phyloP scores from a whole-genome alignment of 768 basidiomycete genomes.

The Lentinula boryana region DNA sequence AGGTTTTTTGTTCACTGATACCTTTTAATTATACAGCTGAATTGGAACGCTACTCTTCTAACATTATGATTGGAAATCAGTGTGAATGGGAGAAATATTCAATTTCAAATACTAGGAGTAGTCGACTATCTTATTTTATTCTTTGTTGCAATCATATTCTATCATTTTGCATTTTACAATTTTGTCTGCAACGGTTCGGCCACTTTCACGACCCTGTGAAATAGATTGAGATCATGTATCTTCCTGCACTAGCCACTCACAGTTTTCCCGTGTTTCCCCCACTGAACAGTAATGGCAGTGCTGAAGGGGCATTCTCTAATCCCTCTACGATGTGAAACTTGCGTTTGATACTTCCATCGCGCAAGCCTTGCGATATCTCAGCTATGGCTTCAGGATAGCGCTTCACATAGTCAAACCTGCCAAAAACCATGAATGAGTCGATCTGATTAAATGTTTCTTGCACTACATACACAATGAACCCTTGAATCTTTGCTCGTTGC shows the following conservation, averaged over 20 bases:
- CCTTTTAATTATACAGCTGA: too few species aligned
- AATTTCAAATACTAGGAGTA: too few species aligned
- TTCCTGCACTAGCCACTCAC: conserved; percentile 10
- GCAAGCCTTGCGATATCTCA: conserved; percentile 52
- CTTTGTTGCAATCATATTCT: too few species aligned
- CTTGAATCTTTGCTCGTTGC: conserved; percentile 74
- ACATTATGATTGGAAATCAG: too few species aligned
- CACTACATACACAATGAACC: conserved; percentile 70
- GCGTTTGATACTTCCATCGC: conserved; percentile 67
- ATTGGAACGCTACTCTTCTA: too few species aligned
- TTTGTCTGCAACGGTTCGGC: conserved; percentile 1
- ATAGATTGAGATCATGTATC: background rate
- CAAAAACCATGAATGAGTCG: background rate
- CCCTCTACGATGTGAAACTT: conserved; percentile 79
- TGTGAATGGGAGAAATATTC: too few species aligned
- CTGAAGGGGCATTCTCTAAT: conserved; percentile 63
- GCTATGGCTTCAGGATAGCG: conserved; percentile 53
- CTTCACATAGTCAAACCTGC: conserved; percentile 67
- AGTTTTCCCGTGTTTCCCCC: conserved; percentile 81
- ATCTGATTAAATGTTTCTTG: background rate
- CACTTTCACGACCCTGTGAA: conserved; percentile 1
- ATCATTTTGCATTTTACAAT: background rate
- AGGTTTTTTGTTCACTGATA: too few species aligned
- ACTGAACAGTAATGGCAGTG: conserved; percentile 65
- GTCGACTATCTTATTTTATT: too few species aligned